Evolutionary conservation across 164 flowering plant genomes (phyloP), one percentile per base, ranked within the genome.

Genomic region (Umbilicus rupestris): DNA sequence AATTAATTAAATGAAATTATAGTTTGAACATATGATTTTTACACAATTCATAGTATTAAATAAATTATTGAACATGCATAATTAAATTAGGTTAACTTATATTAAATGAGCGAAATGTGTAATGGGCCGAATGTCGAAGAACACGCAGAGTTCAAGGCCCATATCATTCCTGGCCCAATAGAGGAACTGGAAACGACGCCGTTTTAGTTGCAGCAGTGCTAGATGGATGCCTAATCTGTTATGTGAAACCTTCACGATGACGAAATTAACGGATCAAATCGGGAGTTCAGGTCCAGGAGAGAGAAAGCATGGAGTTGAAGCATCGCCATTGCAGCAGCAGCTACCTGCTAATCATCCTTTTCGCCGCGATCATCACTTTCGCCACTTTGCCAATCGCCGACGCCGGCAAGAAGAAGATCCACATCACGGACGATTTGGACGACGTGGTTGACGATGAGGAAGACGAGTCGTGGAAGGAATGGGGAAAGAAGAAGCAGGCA

Each of bases 401-500:
- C 62, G 85, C 73, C 14, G 75, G 74, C 3, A 77, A 84, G 76
- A 70, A 77, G 35, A 73, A 70, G 69, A 52, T 90, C 70, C 85
- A 84, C 74, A 81, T 93, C 46, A 58, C 96, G 46, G 97, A 93
- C 77, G 96, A 88, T 7, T 90, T 93, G 26, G 92, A 90, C 75
- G 98, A 89, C 80, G 87, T 93, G 39, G 68, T 86, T 28, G 96
- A 90, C 76, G 92, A 89, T 45, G 99, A 91, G 62, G 97, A 94
- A 72, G 99, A 91, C 73, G 99, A 94, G 1, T 83, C 71, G 1
- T 94, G 97, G 99, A 89, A 77, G 63, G 75, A 84, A 73, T 91
- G 97, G 97, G 99, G 96, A 52, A 76, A 79, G 75, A 86, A 70
- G 66, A 68, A 77, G 6, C 52, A 57, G 12, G 65, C 77, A 16